Percentiles rank a stretch among this genome's conserved stretches.
Conservation (phyloP, 2,329 filamentous ascomycete species). For the Pochonia chlamydosporia region DNA sequence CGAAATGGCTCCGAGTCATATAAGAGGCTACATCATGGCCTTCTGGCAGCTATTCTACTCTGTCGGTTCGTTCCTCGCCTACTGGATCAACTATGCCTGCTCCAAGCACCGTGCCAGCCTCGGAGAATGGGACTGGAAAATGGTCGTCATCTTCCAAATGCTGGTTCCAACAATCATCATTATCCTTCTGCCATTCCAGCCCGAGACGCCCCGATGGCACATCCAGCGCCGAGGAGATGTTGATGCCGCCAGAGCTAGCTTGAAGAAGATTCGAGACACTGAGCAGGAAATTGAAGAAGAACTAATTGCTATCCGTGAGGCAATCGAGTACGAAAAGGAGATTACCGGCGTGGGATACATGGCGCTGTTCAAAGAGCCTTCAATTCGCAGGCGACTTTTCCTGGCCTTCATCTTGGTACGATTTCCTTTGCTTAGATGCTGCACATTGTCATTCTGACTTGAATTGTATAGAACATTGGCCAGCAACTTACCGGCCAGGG, state of each 20-base stretch:
- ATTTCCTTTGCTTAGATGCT: too few species aligned
- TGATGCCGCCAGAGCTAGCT: slow-evolving; percentile 52
- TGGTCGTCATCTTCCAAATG: slow-evolving; percentile 68
- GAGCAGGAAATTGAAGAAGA: slow-evolving; percentile 64
- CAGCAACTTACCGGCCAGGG: slow-evolving; percentile 70
- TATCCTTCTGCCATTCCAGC: slow-evolving; percentile 56
- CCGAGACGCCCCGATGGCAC: slow-evolving; percentile 64
- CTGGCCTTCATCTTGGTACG: slow-evolving; percentile 53
- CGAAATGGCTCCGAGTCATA: slow-evolving; percentile 58
- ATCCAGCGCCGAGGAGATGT: slow-evolving; percentile 55
- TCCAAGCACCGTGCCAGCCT: slow-evolving; percentile 47
- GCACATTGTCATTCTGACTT: too few species aligned
- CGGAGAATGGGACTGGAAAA: slow-evolving; percentile 68
- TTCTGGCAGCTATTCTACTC: slow-evolving; percentile 64
- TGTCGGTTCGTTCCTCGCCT: slow-evolving; percentile 49
- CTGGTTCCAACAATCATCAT: slow-evolving; percentile 61
- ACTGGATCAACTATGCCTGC: slow-evolving; percentile 58
- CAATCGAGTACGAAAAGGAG: slow-evolving; percentile 67
- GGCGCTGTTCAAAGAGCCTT: slow-evolving; percentile 65
- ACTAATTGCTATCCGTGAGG: slow-evolving; percentile 57
- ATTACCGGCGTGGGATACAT: slow-evolving; percentile 53
- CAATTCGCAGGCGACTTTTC: slow-evolving; percentile 59
- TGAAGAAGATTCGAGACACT: slow-evolving; percentile 56
- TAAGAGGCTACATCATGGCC: slow-evolving; percentile 60
- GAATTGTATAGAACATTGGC: slow-evolving; percentile 46